These are phyloP conservation scores for Agastache rugosa DNA, from an alignment of 257 asterid genomes.

Conservation along the genomic window DNA sequence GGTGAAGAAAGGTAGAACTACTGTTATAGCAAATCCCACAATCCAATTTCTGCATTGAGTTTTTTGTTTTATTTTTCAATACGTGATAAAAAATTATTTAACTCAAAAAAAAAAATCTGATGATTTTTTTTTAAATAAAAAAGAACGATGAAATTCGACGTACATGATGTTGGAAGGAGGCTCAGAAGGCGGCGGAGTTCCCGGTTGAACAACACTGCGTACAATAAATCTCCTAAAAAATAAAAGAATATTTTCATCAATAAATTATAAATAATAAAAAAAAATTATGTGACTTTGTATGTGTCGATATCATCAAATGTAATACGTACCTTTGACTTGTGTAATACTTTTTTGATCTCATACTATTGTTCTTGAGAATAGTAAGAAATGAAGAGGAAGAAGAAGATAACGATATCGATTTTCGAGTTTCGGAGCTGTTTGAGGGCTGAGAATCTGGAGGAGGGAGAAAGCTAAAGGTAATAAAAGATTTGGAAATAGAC, in stretches of 20 bases:
- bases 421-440: constrained; percentile 11
- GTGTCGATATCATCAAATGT: not conserved
- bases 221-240: constrained; percentile 43
- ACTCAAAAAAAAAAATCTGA: not conserved
- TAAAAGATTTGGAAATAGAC: constrained; percentile 36
- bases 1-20: constrained; percentile 41
- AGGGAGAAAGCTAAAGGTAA: constrained; percentile 21
- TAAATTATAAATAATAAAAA: not conserved
- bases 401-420: constrained; percentile 14
- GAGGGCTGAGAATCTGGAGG: constrained; percentile 9
- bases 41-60: constrained; percentile 42
- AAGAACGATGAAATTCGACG: constrained; percentile 6
- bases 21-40: constrained; percentile 35
- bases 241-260: constrained; percentile 6
- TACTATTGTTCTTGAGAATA: not conserved
- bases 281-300: not conserved
- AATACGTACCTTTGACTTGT: constrained; percentile 30
- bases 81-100: not conserved
- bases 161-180: constrained; percentile 48
- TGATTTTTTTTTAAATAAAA: too few relatives aligned
- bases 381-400: constrained; percentile 25
- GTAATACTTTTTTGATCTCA: constrained; percentile 3
- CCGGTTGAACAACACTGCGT: constrained; percentile 36
- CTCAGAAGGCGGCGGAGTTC: constrained; percentile 45
- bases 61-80: not conserved